A percentile compares a stretch with the other conserved stretches of the same genome.
Evolutionary conservation across 805 yeast genomes (phyloP).

Genomic region (Monosporozyma aquatica): DNA sequence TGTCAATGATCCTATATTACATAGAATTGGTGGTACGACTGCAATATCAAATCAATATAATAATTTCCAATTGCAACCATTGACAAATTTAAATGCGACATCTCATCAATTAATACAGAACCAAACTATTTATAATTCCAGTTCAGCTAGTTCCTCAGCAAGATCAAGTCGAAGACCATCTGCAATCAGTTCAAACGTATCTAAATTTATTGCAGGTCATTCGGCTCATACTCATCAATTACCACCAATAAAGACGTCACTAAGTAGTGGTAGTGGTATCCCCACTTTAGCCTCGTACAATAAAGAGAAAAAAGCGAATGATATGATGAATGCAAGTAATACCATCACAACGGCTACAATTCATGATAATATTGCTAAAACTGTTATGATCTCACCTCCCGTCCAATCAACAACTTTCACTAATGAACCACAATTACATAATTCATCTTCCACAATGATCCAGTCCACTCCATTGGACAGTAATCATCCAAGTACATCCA

Average conservation of each 20-base stretch:
- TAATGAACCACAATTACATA: neutral
- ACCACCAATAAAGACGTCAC: constrained; percentile 1
- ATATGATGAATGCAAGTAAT: no score
- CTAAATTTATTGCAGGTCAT: constrained; percentile 2
- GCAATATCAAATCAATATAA: neutral
- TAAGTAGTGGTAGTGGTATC: constrained; percentile 3
- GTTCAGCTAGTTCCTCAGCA: constrained; percentile 38
- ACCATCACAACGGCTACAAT: no score
- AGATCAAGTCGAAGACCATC: constrained; percentile 9
- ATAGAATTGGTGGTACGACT: neutral
- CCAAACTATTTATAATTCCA: constrained; percentile 1
- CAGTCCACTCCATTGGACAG: neutral
- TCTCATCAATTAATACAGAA: neutral
- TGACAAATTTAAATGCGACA: neutral
- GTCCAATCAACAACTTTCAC: neutral
- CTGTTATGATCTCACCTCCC: constrained; percentile 4
- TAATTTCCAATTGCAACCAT: constrained; percentile 5
- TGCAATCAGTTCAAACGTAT: neutral
- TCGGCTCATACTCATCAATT: constrained; percentile 1
- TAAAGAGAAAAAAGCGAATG: neutral
- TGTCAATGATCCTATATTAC: neutral
- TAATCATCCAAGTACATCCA: neutral
- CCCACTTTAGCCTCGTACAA: neutral
- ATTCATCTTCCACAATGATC: neutral
- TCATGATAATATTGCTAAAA: neutral